Percentiles rank a stretch among this genome's conserved stretches.
phyloP scores from a whole-genome alignment of 176 grass and related monocot genomes.

The Carex cristatella region DNA sequence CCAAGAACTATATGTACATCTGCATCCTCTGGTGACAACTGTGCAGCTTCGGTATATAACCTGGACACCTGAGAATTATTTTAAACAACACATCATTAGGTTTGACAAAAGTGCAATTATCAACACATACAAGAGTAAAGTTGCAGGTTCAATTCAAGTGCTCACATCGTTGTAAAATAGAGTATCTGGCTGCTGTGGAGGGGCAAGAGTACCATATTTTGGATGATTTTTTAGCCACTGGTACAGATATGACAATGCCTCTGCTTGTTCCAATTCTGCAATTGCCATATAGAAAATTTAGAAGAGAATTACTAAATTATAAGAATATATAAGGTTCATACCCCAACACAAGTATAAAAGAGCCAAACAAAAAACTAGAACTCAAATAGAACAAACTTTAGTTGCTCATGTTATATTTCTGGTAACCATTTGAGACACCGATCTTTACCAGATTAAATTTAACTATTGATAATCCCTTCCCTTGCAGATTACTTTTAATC shows the following conservation, averaged over 20 bases:
- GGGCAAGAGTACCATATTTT: conserved; percentile 71
- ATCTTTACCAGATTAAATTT: not conserved
- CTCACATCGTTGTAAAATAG: conserved; percentile 82
- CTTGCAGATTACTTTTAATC: not conserved
- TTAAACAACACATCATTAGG: conserved; percentile 15
- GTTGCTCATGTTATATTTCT: not conserved
- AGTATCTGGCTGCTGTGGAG: conserved; percentile 54
- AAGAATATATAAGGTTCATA: not conserved
- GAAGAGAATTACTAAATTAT: not conserved
- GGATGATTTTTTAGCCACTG: conserved; percentile 98
- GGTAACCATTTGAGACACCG: not conserved
- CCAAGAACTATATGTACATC: conserved; percentile 98
- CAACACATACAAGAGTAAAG: not conserved
- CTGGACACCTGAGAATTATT: conserved; percentile 63
- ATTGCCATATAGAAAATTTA: conserved; percentile 28
- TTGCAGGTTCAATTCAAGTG: not conserved
- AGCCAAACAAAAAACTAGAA: not conserved
- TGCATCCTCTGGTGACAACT: conserved; percentile 91
- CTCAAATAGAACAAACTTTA: not conserved
- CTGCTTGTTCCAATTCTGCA: conserved; percentile 92
- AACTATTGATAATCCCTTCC: not conserved
- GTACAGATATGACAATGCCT: conserved; percentile 83
- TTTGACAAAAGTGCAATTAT: conserved; percentile 1
- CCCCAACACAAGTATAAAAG: not conserved
- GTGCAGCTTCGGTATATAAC: conserved; percentile 85